phyloP scores from a whole-genome alignment of 2,329 filamentous ascomycete species.

The Plenodomus biglobosus region DNA sequence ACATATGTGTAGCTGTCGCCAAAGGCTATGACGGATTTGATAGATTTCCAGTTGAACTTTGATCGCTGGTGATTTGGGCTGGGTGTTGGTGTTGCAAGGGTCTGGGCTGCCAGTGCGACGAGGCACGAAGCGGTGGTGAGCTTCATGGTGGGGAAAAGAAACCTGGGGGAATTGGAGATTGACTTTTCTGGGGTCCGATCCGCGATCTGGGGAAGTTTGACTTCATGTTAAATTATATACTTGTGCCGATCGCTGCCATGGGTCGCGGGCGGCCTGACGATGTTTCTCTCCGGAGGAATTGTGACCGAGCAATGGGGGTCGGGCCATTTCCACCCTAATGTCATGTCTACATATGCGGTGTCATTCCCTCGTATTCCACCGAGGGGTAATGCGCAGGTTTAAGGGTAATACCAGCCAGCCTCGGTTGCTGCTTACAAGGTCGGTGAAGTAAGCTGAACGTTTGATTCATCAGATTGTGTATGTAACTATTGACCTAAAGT shows the following conservation, averaged over 20 bases:
- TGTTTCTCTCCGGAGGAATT: slow-evolving; percentile 17
- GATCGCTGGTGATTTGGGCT: background rate
- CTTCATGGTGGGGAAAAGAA: slow-evolving; percentile 12
- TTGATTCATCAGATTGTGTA: too few species aligned
- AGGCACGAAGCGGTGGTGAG: slow-evolving; percentile 3
- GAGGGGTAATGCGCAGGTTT: too few species aligned
- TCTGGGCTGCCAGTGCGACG: background rate
- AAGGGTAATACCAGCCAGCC: too few species aligned
- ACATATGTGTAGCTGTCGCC: slow-evolving; percentile 58
- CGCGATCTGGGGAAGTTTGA: background rate
- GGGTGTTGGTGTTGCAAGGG: slow-evolving; percentile 2
- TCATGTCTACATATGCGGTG: too few species aligned
- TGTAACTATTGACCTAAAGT: too few species aligned
- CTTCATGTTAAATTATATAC: slow-evolving; percentile 1
- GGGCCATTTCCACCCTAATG: background rate
- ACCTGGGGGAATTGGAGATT: background rate
- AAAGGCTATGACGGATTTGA: slow-evolving; percentile 46
- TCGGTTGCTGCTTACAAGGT: too few species aligned
- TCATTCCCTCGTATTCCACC: too few species aligned
- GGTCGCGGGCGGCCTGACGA: background rate
- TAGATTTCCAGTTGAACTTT: slow-evolving; percentile 21
- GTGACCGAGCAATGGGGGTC: slow-evolving; percentile 9
- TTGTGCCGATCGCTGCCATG: slow-evolving; percentile 1
- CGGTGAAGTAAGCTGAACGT: too few species aligned
- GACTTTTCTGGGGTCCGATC: background rate